Percentiles rank a stretch among this genome's conserved stretches.
Evolutionary conservation across 176 grass and related monocot genomes (phyloP).

Genomic region (Zoysia japonica): DNA sequence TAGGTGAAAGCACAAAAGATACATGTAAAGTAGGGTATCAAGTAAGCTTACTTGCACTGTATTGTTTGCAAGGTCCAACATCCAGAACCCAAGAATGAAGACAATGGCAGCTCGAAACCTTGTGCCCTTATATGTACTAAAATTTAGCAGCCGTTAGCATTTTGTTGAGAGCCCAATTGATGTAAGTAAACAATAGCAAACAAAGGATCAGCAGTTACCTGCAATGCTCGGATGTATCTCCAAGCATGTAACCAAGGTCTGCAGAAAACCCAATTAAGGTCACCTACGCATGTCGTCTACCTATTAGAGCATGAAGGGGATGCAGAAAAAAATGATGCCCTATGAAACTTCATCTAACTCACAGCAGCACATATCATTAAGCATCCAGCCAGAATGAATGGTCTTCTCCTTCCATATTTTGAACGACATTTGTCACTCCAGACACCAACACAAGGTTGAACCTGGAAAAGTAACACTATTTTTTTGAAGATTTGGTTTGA

Average conservation of each 20-base stretch:
- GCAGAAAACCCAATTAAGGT: slow-evolving; percentile 99
- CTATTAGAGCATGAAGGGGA: slow-evolving; percentile 42
- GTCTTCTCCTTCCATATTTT: slow-evolving; percentile 92
- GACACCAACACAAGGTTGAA: slow-evolving; percentile 96
- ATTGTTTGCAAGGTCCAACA: slow-evolving; percentile 98
- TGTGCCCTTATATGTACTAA: slow-evolving; percentile 84
- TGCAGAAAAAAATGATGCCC: background rate
- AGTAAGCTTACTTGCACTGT: slow-evolving; percentile 86
- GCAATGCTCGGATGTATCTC: slow-evolving; percentile 87
- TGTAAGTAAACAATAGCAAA: background rate
- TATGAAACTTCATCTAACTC: slow-evolving; percentile 54
- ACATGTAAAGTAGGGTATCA: background rate
- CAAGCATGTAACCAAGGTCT: slow-evolving; percentile 92
- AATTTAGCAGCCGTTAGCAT: slow-evolving; percentile 19
- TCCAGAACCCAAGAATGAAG: slow-evolving; percentile 96
- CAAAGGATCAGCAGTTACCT: slow-evolving; percentile 46
- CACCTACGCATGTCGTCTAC: slow-evolving; percentile 63
- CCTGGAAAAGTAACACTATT: slow-evolving; percentile 32
- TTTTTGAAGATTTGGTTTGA: background rate
- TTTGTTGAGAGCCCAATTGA: background rate
- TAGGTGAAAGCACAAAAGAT: background rate
- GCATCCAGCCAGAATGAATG: slow-evolving; percentile 90
- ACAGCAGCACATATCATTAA: slow-evolving; percentile 85
- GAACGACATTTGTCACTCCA: slow-evolving; percentile 98
- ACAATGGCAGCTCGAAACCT: slow-evolving; percentile 77